These are phyloP conservation scores for Talaromyces sp. DNA, from an alignment of 2,329 filamentous ascomycete species.

Conservation along the genomic window DNA sequence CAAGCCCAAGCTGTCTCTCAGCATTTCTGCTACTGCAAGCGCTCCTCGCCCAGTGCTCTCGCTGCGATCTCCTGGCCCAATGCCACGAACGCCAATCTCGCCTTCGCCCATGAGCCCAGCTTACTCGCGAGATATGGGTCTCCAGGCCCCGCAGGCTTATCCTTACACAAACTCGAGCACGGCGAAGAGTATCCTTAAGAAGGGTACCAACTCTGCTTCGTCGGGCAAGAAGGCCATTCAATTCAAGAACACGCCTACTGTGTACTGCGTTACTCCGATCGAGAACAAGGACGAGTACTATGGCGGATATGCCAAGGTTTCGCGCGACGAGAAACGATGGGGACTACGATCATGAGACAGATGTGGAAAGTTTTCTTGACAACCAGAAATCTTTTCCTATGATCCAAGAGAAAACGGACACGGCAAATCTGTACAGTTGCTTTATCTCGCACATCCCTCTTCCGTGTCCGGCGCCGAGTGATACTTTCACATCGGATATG, in stretches of 20 bases:
- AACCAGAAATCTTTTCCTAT: background rate
- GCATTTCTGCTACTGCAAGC: conserved; percentile 36
- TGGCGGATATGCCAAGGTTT: conserved; percentile 42
- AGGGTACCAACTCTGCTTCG: conserved; percentile 22
- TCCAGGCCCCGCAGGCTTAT: conserved; percentile 33
- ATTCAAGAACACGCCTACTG: conserved; percentile 40
- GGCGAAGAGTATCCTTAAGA: conserved; percentile 47
- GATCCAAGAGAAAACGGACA: background rate
- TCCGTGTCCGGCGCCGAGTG: conserved; percentile 13
- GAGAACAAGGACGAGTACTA: conserved; percentile 47
- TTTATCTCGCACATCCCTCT: conserved; percentile 3
- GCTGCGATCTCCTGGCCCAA: conserved; percentile 38
- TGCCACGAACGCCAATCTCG: conserved; percentile 41
- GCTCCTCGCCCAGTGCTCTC: conserved; percentile 34
- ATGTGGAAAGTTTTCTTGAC: background rate
- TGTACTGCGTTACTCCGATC: conserved; percentile 46
- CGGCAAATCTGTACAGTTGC: background rate
- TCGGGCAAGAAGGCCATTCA: conserved; percentile 35
- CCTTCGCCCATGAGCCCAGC: conserved; percentile 40
- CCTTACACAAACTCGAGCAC: conserved; percentile 41
- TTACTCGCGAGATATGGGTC: conserved; percentile 33
- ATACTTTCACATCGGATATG: conserved; percentile 10
- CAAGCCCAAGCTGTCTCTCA: conserved; percentile 46
- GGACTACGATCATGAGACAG: conserved; percentile 10
- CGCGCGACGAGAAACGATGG: conserved; percentile 45